Base-by-base conservation (phyloP, 2,329 filamentous ascomycete genomes). In the Raffaelea albimanens region DNA sequence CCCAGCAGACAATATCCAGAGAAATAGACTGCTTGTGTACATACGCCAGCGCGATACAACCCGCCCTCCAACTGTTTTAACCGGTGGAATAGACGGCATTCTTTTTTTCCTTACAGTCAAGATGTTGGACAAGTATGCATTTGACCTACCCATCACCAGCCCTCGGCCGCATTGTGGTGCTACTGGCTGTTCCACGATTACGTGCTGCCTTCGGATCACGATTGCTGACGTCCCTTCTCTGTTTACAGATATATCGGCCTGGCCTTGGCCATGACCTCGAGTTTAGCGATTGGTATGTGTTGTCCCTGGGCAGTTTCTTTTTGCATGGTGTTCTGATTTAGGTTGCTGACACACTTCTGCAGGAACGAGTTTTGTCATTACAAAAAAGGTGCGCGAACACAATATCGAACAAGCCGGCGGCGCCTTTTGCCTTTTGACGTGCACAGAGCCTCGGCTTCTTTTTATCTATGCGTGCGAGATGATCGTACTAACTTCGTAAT, bases 291-390 rank as follows among this genome's bases (percentile, higher is more conserved):
- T 67, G 85, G 84, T 85, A 76, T 58, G 74, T 34, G 22, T 33
- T 36, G 48, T 42, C 47, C 22, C 18, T 10, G 42, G 33, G 22
- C 23, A 23, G 44, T 49, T 40, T 50, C 42, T 23, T 33, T 16
- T 18, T 25, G 18, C 4, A 22, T 4, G n/a, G n/a, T n/a, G n/a
- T n/a, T n/a, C 16, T 34, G 31, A 16, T 10, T 34, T 34, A 34
- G 10, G 31, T 44, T 23, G 25, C 55, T 54, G 48, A 51, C 25
- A 29, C 25, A 7, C 13, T 29, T 7, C 25, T 7, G 40, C 58
- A 93, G 88, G 89, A 61, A 89, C 87, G 45, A 95, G 90, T 76
- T 98, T 98, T 67, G 91, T 98, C 57, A 96, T 98, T 60, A 98
- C 94, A 43, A 98, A 98, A 71, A 97, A 96, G 78, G 87, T 93